These are phyloP conservation scores for Colletotrichum somersetense DNA, from an alignment of 2,329 filamentous ascomycete genomes.

Conservation along the genomic window DNA sequence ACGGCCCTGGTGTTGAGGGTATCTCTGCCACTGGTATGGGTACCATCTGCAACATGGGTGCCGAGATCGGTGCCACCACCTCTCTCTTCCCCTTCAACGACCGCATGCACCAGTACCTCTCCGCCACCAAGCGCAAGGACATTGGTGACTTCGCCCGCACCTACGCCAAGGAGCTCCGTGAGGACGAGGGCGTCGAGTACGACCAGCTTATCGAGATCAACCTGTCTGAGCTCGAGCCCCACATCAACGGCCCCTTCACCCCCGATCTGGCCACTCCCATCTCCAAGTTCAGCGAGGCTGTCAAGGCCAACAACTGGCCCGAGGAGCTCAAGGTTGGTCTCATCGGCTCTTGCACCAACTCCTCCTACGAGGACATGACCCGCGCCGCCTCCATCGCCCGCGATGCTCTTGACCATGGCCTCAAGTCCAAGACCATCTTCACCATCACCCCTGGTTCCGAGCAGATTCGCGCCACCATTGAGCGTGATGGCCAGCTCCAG, in stretches of 20 bases:
- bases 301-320: conserved; percentile 95
- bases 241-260: conserved; percentile 99
- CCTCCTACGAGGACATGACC: conserved; percentile 88
- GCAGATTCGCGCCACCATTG: conserved; percentile 95
- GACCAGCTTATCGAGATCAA: conserved; percentile 98
- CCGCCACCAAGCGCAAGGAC: conserved; percentile 87
- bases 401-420: conserved; percentile 89
- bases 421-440: conserved; percentile 95
- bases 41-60: conserved; percentile 81
- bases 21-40: conserved; percentile 89
- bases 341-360: conserved; percentile 99
- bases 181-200: conserved; percentile 93
- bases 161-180: conserved; percentile 87
- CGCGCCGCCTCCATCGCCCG: conserved; percentile 91
- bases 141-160: conserved; percentile 91
- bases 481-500: conserved; percentile 88
- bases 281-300: conserved; percentile 95
- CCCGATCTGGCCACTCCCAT: conserved; percentile 98
- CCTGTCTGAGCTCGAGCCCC: conserved; percentile 92
- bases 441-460: conserved; percentile 97
- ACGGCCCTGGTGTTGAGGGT: conserved; percentile 77
- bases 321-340: conserved; percentile 96
- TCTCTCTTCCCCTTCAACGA: conserved; percentile 98
- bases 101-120: conserved; percentile 96
- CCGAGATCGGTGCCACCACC: conserved; percentile 87